Evolutionary conservation across 371 early-diverging fungal genomes (phyloP), one percentile per base, ranked within the genome.

Genomic region (Mucor saturninus): DNA sequence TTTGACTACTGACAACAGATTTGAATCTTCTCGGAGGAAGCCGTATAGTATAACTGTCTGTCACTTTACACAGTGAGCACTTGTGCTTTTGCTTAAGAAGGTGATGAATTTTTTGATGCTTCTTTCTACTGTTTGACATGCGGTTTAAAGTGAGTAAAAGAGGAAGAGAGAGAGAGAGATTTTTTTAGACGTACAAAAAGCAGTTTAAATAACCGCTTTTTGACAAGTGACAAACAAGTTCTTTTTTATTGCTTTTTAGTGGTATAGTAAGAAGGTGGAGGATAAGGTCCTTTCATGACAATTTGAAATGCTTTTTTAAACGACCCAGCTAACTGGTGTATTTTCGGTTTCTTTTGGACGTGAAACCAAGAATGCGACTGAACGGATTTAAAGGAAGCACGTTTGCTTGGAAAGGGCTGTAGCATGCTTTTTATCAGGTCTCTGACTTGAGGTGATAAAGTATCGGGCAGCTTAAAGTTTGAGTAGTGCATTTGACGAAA

Each of bases 321-420:
- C 0, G 59, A 15, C 5, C 56, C 61, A 13, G 62, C 52, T 21
- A 21, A 21, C 21, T 8, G 30, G 26, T 13, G 3, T 55, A 28
- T 6, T 38, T 21, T 31, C 8, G 26, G 29, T 29, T 42, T 37
- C 42, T 55, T 28, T 40, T 54, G 46, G 21, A 21, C 10, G 30
- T 5, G 69, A 31, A 82, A 54, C 82, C 82, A 82, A 15, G 77
- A 76, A 50, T 82, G 82, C 51, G 65, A 74, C 46, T 71, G 52
- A 45, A 82, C 56, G n/a, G 73, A 64, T 62, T 74, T 76, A 15
- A 79, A 45, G 13, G 77, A 71, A 7, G 74, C 79, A 46, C 82
- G 59, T 5, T 66, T 62, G 9, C 56, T 31, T 7, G 46, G 21
- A 26, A 67, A 67, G 1, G 82, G 82, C 7, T 73, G 67, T 14